Evolutionary conservation across 768 basidiomycete genomes (phyloP), one percentile per base, ranked within the genome.

Genomic region (Suillus paluster): DNA sequence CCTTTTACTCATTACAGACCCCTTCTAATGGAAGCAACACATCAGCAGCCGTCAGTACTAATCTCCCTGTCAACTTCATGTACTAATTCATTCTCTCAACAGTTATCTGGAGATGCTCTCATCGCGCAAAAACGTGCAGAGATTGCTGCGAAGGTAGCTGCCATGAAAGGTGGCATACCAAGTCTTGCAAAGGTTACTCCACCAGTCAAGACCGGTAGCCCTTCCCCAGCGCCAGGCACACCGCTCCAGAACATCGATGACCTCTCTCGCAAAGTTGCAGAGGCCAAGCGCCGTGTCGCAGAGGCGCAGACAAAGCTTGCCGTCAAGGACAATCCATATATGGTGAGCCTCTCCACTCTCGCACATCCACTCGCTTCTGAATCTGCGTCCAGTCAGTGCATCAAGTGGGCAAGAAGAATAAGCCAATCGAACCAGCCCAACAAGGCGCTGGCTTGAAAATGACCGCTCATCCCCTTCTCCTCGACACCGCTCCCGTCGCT

Each of bases 381-480:
- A 19, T 33, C 4, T 44, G 25, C 25, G 34, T 56, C 15, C 61
- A 90, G 86, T 79, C 87, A 3, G 74, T 84, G 63, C 80, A 87
- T 14, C 81, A 83, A 68, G 74, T 77, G 5, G 79, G 79, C 57
- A 88, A 85, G 77, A 80, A 84, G 75, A 83, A 80, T 58, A 79
- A 81, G 38, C 74, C 80, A 0, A 83, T 81, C 4, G 90, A 91
- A 61, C 83, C 86, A 42, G 78, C 86, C 3, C 92, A 90, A 44
- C 90, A 90, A 74, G 91, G 94, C 54, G 88, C 88, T 5, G 93
- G 93, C 17, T 78, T 95, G 58, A 92, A 92, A 73, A 95, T 95
- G 91, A 88, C 92, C 3, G 94, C 93, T 0, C 94, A 95, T 73
- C 94, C 94, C 2, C 79, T 95, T 23, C 75, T 96, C 25, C 81